phyloP scores from a whole-genome alignment of 2,329 filamentous ascomycete species.

The Colletotrichum siamense region DNA sequence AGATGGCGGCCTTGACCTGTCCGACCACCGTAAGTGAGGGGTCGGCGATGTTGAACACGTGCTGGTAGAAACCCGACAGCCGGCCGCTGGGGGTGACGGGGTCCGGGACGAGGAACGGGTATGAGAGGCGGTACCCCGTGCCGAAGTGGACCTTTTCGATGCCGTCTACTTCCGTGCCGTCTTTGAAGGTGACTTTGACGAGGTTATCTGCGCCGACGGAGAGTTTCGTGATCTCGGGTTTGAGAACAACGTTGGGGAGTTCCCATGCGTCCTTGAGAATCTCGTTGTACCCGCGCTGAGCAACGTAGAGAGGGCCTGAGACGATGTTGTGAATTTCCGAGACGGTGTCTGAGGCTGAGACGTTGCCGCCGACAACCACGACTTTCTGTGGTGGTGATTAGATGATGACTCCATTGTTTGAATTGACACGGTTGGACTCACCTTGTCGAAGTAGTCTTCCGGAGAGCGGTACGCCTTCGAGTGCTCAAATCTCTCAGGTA shows the following conservation, averaged over 20 bases:
- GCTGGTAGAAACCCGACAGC: slow-evolving; percentile 39
- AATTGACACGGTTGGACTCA: slow-evolving; percentile 16
- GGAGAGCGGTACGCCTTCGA: slow-evolving; percentile 42
- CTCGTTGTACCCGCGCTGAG: slow-evolving; percentile 47
- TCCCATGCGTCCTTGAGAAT: slow-evolving; percentile 59
- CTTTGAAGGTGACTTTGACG: slow-evolving; percentile 45
- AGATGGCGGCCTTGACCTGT: slow-evolving; percentile 38
- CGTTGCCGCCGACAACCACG: slow-evolving; percentile 61
- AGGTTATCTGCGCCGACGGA: slow-evolving; percentile 40
- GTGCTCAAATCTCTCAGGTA: slow-evolving; percentile 43
- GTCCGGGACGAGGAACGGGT: slow-evolving; percentile 54
- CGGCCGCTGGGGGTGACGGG: slow-evolving; percentile 18
- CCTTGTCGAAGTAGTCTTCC: slow-evolving; percentile 26
- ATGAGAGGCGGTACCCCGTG: slow-evolving; percentile 63
- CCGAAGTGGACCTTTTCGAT: slow-evolving; percentile 65
- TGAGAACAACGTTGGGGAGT: slow-evolving; percentile 51
- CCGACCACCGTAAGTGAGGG: slow-evolving; percentile 38
- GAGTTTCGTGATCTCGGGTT: slow-evolving; percentile 48
- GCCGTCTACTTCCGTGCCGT: slow-evolving; percentile 51
- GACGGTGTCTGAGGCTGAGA: slow-evolving; percentile 62
- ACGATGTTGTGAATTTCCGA: slow-evolving; percentile 54
- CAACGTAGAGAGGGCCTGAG: slow-evolving; percentile 51
- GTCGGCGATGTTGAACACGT: slow-evolving; percentile 39
- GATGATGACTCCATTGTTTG: not conserved
- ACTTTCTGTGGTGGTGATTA: slow-evolving; percentile 42